Evolutionary conservation across 139 green algal genomes (phyloP), one percentile per base, ranked within the genome.

Genomic region (Asterochloris sp.): DNA sequence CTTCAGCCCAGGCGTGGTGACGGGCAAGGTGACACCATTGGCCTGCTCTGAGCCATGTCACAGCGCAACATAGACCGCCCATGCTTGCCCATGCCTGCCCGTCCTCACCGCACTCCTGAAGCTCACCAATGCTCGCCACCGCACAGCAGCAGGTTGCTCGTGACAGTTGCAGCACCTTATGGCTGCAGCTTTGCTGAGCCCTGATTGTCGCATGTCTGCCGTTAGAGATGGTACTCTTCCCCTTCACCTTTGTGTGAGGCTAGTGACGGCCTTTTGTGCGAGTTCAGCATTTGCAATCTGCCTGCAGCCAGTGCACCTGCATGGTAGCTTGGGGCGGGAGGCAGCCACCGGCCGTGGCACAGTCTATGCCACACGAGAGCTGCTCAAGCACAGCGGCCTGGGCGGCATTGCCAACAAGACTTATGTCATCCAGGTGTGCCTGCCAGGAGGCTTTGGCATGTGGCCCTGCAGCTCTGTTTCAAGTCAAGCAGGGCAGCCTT

Each of bases 1-100:
- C 67, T 97, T 95, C 89, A 91, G 86, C 9, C 95, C 95, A 0
- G 94, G 89, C 62, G 91, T 97, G 14, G 94, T 97, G 16, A 97
- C 95, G 0, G 95, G 94, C 76, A 96, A 97, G 88, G 88, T 24
- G 11, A 73, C 13, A 13, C 67, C 23, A 23, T 12, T 12, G 6
- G 38, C 38, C 38, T 54, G 38, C 38, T 54, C 38, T 54, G 38
- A 54, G 38, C 38, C 38, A 54, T 54, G 38, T 54, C 38, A 6
- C 38, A 54, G 38, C 38, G 38, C 38, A 2, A 54, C 38, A 54
- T 6, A 54, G 38, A 54, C 38, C 38, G 38, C 38, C 38, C 38
- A 54, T 54, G 38, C 6, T 54, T 54, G 4, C 38, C 38, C 38
- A 54, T 54, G 38, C 38, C 38, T 54, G 38, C 38, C 38, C 38